A percentile compares a stretch with the other conserved stretches of the same genome.
phyloP scores from a whole-genome alignment of 805 yeast species.

The Kluyveromyces starmeri region DNA sequence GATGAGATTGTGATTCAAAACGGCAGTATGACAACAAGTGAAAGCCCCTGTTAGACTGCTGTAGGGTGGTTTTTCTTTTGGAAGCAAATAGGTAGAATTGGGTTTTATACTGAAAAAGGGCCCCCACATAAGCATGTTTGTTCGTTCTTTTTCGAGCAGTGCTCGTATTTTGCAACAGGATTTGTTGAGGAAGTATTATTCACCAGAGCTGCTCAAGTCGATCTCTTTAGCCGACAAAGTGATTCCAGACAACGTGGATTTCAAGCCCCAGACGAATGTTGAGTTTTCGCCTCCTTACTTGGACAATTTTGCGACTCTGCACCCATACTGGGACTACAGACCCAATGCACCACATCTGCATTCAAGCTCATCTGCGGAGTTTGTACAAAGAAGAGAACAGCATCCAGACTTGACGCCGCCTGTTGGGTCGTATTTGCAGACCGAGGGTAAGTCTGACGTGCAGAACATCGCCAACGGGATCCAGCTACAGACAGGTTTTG shows the following conservation, averaged over 20 bases:
- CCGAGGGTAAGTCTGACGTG: constrained; percentile 11
- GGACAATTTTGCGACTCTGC: constrained; percentile 62
- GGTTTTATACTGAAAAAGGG: no score
- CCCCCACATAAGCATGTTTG: not conserved
- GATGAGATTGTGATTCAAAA: no score
- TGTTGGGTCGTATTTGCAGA: constrained; percentile 6
- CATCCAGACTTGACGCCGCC: constrained; percentile 38
- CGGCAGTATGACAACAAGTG: no score
- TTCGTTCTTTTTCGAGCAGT: constrained; percentile 5
- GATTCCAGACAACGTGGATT: constrained; percentile 54
- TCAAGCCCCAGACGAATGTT: constrained; percentile 34
- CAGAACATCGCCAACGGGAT: constrained; percentile 41
- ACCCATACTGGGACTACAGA: constrained; percentile 65
- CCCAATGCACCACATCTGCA: constrained; percentile 24
- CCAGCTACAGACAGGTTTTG: constrained; percentile 57
- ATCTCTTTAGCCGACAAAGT: constrained; percentile 73
- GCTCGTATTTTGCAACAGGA: constrained; percentile 17
- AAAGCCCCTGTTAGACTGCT: no score
- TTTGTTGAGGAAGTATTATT: constrained; percentile 60
- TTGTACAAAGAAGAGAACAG: constrained; percentile 38
- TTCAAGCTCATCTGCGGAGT: constrained; percentile 8
- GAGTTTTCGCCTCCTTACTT: constrained; percentile 62
- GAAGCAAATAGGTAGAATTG: no score
- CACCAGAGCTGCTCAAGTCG: constrained; percentile 72
- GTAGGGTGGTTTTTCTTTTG: no score